Conservation (phyloP, 202 grass and related monocot species). For the Zizania palustris region DNA sequence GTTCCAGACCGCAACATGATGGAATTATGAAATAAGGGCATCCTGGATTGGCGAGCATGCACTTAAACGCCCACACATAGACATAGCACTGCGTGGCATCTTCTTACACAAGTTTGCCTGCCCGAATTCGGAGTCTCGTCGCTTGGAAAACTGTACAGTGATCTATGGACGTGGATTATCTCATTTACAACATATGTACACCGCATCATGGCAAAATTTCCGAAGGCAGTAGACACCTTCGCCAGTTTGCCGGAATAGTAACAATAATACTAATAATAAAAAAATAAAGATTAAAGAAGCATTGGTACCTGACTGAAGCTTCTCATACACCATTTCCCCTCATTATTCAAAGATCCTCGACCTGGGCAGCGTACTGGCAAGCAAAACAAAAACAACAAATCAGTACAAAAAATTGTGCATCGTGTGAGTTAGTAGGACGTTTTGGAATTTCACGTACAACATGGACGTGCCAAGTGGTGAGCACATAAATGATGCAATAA, state of each 20-base stretch:
- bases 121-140: background rate
- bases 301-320: slow-evolving; percentile 18
- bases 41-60: slow-evolving; percentile 4
- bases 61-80: background rate
- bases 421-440: background rate
- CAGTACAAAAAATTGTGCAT: background rate
- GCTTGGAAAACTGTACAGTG: background rate
- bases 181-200: slow-evolving; percentile 23
- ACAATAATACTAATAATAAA: background rate
- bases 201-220: background rate
- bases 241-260: background rate
- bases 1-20: background rate
- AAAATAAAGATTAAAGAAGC: slow-evolving; percentile 1
- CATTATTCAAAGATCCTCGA: slow-evolving; percentile 37
- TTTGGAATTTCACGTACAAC: background rate
- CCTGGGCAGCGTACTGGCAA: slow-evolving; percentile 21
- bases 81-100: too few relatives aligned
- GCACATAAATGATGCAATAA: background rate
- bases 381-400: slow-evolving; percentile 17
- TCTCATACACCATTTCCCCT: slow-evolving; percentile 24
- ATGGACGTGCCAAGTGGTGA: background rate
- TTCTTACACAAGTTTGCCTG: slow-evolving; percentile 2
- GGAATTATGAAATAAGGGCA: background rate
- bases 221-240: background rate
- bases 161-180: background rate